Conservation (phyloP, 1,284 basidiomycete species). For the Cutaneotrichosporon cavernicola region DNA sequence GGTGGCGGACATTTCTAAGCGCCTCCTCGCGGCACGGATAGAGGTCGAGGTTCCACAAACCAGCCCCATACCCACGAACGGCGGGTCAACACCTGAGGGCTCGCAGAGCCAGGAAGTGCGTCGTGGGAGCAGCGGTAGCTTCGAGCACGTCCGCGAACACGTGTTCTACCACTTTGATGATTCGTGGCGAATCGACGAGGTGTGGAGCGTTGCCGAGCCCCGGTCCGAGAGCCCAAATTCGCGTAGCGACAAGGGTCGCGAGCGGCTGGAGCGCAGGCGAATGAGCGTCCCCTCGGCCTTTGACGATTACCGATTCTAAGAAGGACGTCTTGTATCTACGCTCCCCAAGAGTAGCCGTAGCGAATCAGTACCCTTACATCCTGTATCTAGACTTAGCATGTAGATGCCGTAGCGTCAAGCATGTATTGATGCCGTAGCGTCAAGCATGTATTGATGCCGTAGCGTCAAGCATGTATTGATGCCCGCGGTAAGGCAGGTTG, state of each 20-base stretch:
- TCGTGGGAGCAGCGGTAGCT: background rate
- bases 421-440: background rate
- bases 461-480: background rate
- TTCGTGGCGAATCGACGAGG: slow-evolving; percentile 20
- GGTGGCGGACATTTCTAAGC: slow-evolving; percentile 17
- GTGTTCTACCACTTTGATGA: slow-evolving; percentile 25
- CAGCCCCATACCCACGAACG: background rate
- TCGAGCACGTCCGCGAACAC: slow-evolving; percentile 13
- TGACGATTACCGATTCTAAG: slow-evolving; percentile 4
- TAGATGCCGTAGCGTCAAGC: background rate
- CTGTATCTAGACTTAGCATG: background rate
- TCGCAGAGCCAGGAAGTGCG: background rate
- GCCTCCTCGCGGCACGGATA: slow-evolving; percentile 19
- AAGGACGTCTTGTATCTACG: background rate
- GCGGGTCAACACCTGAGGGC: background rate
- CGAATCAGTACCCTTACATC: background rate
- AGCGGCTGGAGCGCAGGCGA: background rate
- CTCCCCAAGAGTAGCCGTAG: background rate
- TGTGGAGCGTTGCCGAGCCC: slow-evolving; percentile 16
- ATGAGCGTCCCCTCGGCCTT: slow-evolving; percentile 4
- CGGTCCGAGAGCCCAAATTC: background rate
- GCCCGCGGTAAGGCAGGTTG: background rate
- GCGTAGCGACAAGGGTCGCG: background rate
- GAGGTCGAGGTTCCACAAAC: slow-evolving; percentile 12
- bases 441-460: background rate